These are phyloP conservation scores for Cercospora beticola DNA, from an alignment of 2,329 filamentous ascomycete genomes.

Conservation along the genomic window DNA sequence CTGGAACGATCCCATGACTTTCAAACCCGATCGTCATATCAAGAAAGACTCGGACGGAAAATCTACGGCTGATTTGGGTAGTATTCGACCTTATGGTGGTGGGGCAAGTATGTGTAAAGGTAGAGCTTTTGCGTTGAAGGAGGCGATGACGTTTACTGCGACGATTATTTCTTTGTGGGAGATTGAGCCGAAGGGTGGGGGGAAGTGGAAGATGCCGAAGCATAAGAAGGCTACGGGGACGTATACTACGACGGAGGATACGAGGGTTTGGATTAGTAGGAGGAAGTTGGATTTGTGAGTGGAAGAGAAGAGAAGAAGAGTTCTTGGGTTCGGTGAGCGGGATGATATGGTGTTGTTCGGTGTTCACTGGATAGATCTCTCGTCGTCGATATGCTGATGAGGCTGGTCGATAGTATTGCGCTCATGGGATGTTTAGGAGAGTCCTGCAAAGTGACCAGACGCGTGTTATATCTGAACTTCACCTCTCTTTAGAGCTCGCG, in stretches of 20 bases:
- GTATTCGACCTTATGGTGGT: constrained; percentile 49
- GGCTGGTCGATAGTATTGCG: too few species aligned
- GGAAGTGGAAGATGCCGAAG: constrained; percentile 53
- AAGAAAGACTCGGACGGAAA: constrained; percentile 33
- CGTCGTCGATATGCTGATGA: too few species aligned
- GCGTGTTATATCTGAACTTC: too few species aligned
- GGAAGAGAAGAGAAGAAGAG: not conserved
- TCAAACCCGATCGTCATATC: constrained; percentile 38
- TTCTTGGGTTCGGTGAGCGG: too few species aligned
- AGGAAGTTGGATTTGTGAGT: constrained; percentile 18
- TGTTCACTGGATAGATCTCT: too few species aligned
- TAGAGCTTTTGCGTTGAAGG: constrained; percentile 51
- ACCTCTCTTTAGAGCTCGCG: too few species aligned
- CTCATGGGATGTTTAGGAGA: too few species aligned
- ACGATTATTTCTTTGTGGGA: constrained; percentile 58
- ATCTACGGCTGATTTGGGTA: constrained; percentile 42
- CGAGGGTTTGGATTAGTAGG: constrained; percentile 54
- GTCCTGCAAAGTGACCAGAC: too few species aligned
- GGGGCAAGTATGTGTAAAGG: constrained; percentile 53
- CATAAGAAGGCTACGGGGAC: constrained; percentile 51
- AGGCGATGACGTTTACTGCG: constrained; percentile 53
- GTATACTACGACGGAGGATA: constrained; percentile 52
- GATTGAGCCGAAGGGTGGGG: constrained; percentile 48
- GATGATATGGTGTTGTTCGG: too few species aligned
- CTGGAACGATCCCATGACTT: constrained; percentile 36